These are phyloP conservation scores for Cadophora malorum DNA, from an alignment of 2,329 filamentous ascomycete species.

Conservation along the genomic window DNA sequence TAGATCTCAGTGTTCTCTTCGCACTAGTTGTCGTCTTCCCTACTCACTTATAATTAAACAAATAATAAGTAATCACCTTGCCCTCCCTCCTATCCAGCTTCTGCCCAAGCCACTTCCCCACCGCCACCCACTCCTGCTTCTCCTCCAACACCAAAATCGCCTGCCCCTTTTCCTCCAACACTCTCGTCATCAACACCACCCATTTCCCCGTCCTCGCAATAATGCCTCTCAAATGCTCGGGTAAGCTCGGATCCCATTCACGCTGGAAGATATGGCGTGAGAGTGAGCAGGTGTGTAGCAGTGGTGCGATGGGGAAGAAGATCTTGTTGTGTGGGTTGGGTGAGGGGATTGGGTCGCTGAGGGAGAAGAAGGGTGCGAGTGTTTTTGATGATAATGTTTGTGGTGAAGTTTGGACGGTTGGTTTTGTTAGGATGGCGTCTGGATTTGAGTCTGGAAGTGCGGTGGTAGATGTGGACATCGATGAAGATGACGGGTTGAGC, in stretches of 20 bases:
- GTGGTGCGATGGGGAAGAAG: constrained; percentile 16
- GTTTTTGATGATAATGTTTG: constrained; percentile 9
- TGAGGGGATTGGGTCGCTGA: not conserved
- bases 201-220: constrained; percentile 12
- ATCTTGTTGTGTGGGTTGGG: not conserved
- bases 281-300: constrained; percentile 10
- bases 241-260: constrained; percentile 4
- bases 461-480: not conserved
- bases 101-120: not conserved
- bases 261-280: constrained; percentile 4
- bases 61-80: constrained; percentile 9
- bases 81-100: constrained; percentile 7
- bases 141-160: constrained; percentile 12
- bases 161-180: constrained; percentile 1
- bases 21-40: no score
- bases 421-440: not conserved
- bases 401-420: not conserved
- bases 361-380: not conserved
- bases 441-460: not conserved
- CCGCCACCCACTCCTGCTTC: not conserved
- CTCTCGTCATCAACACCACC: constrained; percentile 5
- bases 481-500: not conserved
- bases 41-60: not conserved
- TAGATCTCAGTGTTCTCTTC: no score
- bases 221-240: constrained; percentile 8